Evolutionary conservation across 1,284 basidiomycete genomes (phyloP), one percentile per base, ranked within the genome.

Genomic region (Leccinum subspadiceum): DNA sequence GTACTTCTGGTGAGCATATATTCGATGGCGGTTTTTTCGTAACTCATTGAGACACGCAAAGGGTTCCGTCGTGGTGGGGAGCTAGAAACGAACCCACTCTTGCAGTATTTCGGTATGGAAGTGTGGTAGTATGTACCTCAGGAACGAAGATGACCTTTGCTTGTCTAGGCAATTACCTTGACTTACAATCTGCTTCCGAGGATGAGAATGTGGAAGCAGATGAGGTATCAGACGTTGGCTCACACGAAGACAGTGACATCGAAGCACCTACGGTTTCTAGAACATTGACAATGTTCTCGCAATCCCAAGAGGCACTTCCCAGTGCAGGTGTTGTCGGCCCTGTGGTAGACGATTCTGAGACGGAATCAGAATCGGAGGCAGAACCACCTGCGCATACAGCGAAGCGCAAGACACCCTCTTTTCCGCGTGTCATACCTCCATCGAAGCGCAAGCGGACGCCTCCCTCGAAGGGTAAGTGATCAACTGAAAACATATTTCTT

Each of bases 111-210:
- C 39, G 68, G 74, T 72, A 60, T 7, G 71, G 6, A 50, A 29
- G 29, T 15, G n/a, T 12, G 3, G 6, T 54, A 8, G 37, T 15
- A 20, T 2, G n/a, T n/a, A n/a, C n/a, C 22, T 57, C 24, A 29
- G n/a, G 6, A 0, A 31, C 29, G 26, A 20, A 24, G 13, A 24
- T 60, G 41, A 66, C 29, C 22, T 52, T 52, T 26, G 6, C 20
- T 17, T 50, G 1, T 60, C 39, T 54, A 78, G 77, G 64, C 17
- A 67, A 72, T 41, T 70, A 78, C 24, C 24, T 83, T 53, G 77
- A 76, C 31, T 61, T 82, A 5, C 76, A 79, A 41, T 83, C 81
- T 12, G 80, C 73, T 26, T 82, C 82, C 4, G 78, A 85, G 70
- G 74, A 83, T 57, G 74, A 81, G 60, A 60, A 68, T 50, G 60